Base-by-base conservation (phyloP, 2,329 filamentous ascomycete species). In the Neoarthrinium moseri region DNA sequence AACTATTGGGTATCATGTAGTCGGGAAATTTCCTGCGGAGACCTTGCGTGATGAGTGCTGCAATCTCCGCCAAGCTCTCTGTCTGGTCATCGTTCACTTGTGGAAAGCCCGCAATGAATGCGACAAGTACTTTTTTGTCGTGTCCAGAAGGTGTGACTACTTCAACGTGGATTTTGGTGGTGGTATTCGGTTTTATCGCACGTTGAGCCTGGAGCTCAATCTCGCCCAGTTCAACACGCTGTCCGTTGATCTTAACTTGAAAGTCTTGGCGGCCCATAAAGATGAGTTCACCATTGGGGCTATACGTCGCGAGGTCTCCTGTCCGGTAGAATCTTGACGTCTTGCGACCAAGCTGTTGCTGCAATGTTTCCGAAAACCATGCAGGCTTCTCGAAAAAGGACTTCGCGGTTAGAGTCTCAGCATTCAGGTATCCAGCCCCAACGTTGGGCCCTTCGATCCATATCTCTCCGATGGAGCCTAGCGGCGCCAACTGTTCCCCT, bases 201-300 rank as follows among this genome's bases (percentile, higher is more conserved):
- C n/a, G n/a, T n/a, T 22, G 32, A 8, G 37, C 33, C 17, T 36
- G 45, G 2, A 21, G 17, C 30, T 50, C 48, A 12, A 50, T 21
- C 27, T 50, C 48, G 4, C 17, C 34, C 4, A 72, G 61, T 57
- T 72, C 80, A 49, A 75, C 62, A 47, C 74, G 55, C 46, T 69
- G 78, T 33, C 80, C 80, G 24, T 70, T 66, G 17, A 80, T 56
- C 55, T 80, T 80, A 22, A 79, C 66, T 56, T 79, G 76, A 1
- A 66, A 66, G 52, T 78, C 75, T 50, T 73, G 74, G 32, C 76
- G 63, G 42, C 74, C 74, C 43, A 73, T 50, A 40, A 64, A 71
- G 1, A 61, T 46, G 11, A 72, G 55, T 40, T 45, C 41, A 4
- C 64, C 63, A 45, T 70, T 58, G 2, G 51, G 51, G 34, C 60